These are phyloP conservation scores for Hippophae gyantsensis DNA, from an alignment of 306 rosid genomes.

Conservation along the genomic window DNA sequence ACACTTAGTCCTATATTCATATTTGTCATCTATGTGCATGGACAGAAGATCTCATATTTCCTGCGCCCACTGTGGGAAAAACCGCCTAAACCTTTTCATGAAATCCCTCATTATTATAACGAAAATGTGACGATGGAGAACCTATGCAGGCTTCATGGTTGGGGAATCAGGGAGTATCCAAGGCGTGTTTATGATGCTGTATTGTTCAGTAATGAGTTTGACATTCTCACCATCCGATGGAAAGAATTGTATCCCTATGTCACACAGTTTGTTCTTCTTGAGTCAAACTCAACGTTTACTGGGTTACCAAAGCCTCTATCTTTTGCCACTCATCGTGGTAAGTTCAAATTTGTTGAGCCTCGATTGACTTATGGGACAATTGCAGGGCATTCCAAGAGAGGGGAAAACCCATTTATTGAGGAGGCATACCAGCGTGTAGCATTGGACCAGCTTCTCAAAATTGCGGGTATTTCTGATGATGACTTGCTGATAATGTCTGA, in stretches of 20 bases:
- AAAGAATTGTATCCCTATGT: slow-evolving; percentile 83
- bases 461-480: slow-evolving; percentile 83
- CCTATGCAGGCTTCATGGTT: slow-evolving; percentile 88
- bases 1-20: slow-evolving; percentile 62
- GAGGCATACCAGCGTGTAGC: slow-evolving; percentile 97
- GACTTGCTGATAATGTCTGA: slow-evolving; percentile 98
- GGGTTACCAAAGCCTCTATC: slow-evolving; percentile 67
- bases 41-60: slow-evolving; percentile 97
- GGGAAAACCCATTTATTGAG: slow-evolving; percentile 95
- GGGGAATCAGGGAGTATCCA: slow-evolving; percentile 87
- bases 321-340: slow-evolving; percentile 42
- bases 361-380: slow-evolving; percentile 72
- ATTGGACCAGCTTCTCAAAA: slow-evolving; percentile 75
- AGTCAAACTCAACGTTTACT: slow-evolving; percentile 90
- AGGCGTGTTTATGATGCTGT: slow-evolving; percentile 96
- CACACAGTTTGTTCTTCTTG: slow-evolving; percentile 80
- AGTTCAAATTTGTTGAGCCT: slow-evolving; percentile 69
- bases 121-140: slow-evolving; percentile 85
- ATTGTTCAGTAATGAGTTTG: slow-evolving; percentile 87
- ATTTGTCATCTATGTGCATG: slow-evolving; percentile 66
- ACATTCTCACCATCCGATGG: slow-evolving; percentile 82
- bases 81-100: slow-evolving; percentile 78
- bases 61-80: slow-evolving; percentile 93
- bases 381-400: slow-evolving; percentile 75
- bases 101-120: slow-evolving; percentile 80